Evolutionary conservation across 306 rosid species (phyloP).

Genomic region (Vigna hirtella): DNA sequence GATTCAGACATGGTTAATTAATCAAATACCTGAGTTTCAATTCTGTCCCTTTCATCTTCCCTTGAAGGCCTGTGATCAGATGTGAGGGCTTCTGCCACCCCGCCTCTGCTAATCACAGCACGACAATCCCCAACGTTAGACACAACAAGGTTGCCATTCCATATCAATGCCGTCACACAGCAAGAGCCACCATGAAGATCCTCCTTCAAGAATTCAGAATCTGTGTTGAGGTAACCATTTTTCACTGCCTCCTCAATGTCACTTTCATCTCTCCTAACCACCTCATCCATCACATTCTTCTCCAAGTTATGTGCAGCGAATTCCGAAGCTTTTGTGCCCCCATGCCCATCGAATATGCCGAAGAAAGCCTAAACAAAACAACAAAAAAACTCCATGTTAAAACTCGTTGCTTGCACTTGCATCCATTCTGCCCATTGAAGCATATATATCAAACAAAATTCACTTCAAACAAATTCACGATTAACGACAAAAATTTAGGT

Average conservation of each 20-base stretch:
- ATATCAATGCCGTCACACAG: conserved; percentile 79
- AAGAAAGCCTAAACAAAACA: conserved; percentile 68
- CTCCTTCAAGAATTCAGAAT: conserved; percentile 72
- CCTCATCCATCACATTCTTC: conserved; percentile 67
- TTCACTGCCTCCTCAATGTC: conserved; percentile 70
- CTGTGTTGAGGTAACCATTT: conserved; percentile 74
- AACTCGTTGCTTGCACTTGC: conserved; percentile 26
- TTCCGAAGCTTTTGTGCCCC: conserved; percentile 83
- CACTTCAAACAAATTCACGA: no score
- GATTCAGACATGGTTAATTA: neutral
- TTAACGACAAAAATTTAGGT: no score
- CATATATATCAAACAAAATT: no score
- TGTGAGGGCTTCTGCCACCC: conserved; percentile 74
- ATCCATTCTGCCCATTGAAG: neutral
- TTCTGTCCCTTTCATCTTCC: conserved; percentile 73
- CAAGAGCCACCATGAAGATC: conserved; percentile 77
- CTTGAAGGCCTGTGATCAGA: conserved; percentile 80
- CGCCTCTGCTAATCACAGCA: conserved; percentile 76
- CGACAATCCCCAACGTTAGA: conserved; percentile 90
- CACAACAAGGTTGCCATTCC: conserved; percentile 68
- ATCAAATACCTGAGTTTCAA: conserved; percentile 65
- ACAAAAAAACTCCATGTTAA: neutral
- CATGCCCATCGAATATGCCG: conserved; percentile 86
- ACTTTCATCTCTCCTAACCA: conserved; percentile 50
- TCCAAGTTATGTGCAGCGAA: conserved; percentile 78